A percentile compares a stretch with the other conserved stretches of the same genome.
phyloP scores from a whole-genome alignment of 306 rosid species.

The Phaseolus lunatus region DNA sequence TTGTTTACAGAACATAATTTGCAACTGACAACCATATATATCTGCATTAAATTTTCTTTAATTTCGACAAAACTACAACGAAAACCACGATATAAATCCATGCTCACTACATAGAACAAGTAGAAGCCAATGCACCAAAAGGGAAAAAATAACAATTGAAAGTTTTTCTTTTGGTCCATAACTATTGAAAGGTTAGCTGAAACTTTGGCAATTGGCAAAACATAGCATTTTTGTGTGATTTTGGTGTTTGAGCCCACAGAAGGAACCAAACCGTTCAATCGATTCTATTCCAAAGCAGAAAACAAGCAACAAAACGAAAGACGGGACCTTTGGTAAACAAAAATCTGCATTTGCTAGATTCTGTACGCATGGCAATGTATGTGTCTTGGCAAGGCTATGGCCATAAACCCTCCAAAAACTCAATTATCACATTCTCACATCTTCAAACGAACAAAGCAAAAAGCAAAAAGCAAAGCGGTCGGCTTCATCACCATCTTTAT shows the following conservation, averaged over 20 bases:
- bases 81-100: not conserved
- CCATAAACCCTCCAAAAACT: slow-evolving; percentile 30
- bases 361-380: slow-evolving; percentile 3
- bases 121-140: not conserved
- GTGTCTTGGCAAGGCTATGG: slow-evolving; percentile 26
- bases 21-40: not conserved
- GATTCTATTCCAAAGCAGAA: slow-evolving; percentile 22
- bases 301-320: slow-evolving; percentile 31
- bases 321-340: slow-evolving; percentile 34
- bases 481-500: slow-evolving; percentile 64
- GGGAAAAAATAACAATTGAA: not conserved
- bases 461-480: slow-evolving; percentile 49
- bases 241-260: slow-evolving; percentile 11
- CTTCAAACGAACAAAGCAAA: slow-evolving; percentile 51
- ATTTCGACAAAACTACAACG: not conserved
- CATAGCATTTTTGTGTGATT: not conserved
- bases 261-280: slow-evolving; percentile 3
- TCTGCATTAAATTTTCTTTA: not conserved
- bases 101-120: not conserved
- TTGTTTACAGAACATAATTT: not conserved
- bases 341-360: slow-evolving; percentile 43
- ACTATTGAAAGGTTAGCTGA: slow-evolving; percentile 13
- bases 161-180: slow-evolving; percentile 1
- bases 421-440: slow-evolving; percentile 40
- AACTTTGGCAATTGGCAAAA: slow-evolving; percentile 23